These are phyloP conservation scores for Phalaenopsis aphrodite DNA, from an alignment of 106 monocot genomes.

Conservation along the genomic window DNA sequence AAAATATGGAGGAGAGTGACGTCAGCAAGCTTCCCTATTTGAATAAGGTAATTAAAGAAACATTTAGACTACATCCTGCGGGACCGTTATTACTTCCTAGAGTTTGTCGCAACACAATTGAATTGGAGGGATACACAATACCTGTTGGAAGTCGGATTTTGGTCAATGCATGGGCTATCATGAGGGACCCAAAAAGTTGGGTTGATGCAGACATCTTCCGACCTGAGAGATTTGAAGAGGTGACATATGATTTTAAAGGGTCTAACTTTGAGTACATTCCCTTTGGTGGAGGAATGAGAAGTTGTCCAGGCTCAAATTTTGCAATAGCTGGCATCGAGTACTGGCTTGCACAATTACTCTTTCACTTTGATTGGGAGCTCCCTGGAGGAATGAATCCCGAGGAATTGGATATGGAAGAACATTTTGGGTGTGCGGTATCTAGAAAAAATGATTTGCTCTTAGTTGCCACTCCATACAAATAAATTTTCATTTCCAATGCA, in stretches of 20 bases:
- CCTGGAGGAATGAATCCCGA: conserved; percentile 9
- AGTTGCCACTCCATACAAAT: not conserved
- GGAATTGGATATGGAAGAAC: conserved; percentile 10
- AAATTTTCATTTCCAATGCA: not conserved
- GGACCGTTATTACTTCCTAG: no score
- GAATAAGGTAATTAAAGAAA: no score
- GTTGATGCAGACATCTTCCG: no score
- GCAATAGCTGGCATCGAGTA: not conserved
- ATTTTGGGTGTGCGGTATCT: not conserved
- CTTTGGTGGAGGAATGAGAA: conserved; percentile 9
- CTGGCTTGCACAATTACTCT: not conserved
- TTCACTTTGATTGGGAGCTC: conserved; percentile 5
- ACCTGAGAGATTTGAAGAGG: conserved; percentile 7
- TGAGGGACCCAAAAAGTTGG: not conserved
- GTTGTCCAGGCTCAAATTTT: conserved; percentile 6
- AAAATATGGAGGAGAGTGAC: no score
- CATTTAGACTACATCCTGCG: no score
- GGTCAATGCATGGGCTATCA: conserved; percentile 11
- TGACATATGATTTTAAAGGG: not conserved
- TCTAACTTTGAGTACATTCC: conserved; percentile 6
- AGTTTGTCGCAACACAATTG: no score
- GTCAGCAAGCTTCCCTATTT: no score
- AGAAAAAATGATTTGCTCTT: not conserved
- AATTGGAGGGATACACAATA: no score
- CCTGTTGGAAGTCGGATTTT: no score